These are phyloP conservation scores for Corymbia calophylla DNA, from an alignment of 441 rosid genomes.

Conservation along the genomic window DNA sequence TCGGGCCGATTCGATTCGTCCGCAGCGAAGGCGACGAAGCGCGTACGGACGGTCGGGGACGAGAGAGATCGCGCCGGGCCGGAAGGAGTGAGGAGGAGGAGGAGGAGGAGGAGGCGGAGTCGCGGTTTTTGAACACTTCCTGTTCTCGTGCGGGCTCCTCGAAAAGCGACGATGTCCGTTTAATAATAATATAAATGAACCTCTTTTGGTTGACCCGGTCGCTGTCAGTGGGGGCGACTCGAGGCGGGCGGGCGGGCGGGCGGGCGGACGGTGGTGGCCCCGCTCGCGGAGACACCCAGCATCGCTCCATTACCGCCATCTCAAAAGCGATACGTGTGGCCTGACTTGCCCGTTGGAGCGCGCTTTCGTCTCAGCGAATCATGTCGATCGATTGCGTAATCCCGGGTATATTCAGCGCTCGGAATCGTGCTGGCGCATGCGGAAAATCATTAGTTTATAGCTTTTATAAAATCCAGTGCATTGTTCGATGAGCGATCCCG, in stretches of 20 bases:
- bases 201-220: neutral
- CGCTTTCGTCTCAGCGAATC: neutral
- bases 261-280: accelerated
- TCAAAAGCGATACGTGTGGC: neutral
- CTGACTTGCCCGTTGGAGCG: neutral
- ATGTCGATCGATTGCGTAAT: neutral
- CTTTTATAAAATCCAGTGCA: accelerated
- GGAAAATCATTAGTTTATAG: neutral
- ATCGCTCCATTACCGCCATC: neutral
- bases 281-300: neutral
- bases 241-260: neutral
- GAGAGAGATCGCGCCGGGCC: neutral
- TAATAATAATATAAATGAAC: neutral
- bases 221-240: neutral
- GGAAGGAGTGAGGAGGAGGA: neutral
- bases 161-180: neutral
- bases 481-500: neutral
- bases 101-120: neutral
- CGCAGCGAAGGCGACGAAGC: neutral
- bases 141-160: neutral
- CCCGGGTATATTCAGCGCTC: neutral
- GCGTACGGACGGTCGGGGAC: neutral
- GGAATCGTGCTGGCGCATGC: neutral
- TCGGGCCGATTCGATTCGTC: neutral
- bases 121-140: neutral